phyloP scores from a whole-genome alignment of 2,329 filamentous ascomycete species.

The Botrytis paeoniae region DNA sequence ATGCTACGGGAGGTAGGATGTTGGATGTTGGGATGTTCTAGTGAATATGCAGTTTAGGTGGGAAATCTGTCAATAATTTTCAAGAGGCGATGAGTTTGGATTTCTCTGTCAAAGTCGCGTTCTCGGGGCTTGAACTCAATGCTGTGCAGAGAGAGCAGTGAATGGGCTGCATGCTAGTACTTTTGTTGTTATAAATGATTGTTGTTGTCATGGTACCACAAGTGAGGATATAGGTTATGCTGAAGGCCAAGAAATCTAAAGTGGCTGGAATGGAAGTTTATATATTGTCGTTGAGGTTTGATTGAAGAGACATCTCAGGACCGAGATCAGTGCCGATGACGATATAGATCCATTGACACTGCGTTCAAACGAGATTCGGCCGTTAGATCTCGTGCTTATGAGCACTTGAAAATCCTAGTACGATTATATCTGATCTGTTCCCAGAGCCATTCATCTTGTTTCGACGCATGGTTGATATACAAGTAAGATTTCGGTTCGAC shows the following conservation, averaged over 20 bases:
- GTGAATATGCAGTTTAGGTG: too few species aligned
- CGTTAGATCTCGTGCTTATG: not conserved
- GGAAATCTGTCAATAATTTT: not conserved
- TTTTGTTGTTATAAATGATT: not conserved
- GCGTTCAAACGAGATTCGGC: accelerated
- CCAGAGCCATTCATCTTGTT: not conserved
- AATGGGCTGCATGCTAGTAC: not conserved
- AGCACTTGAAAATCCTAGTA: not conserved
- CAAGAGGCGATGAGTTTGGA: not conserved
- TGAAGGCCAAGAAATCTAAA: too few species aligned
- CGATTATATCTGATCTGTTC: not conserved
- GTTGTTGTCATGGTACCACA: too few species aligned
- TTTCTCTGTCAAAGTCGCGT: not conserved
- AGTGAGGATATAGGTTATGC: not conserved
- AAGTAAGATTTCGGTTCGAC: not conserved
- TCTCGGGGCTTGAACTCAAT: not conserved
- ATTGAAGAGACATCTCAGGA: not conserved
- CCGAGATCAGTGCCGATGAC: not conserved
- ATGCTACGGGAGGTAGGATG: not conserved
- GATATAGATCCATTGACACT: accelerated
- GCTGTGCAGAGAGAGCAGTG: not conserved
- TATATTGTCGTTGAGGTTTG: not conserved
- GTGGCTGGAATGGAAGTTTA: not conserved
- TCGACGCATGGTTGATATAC: not conserved
- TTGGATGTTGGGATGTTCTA: not conserved